phyloP scores from a whole-genome alignment of 2,329 filamentous ascomycete species.

The Aspergillus neotritici region DNA sequence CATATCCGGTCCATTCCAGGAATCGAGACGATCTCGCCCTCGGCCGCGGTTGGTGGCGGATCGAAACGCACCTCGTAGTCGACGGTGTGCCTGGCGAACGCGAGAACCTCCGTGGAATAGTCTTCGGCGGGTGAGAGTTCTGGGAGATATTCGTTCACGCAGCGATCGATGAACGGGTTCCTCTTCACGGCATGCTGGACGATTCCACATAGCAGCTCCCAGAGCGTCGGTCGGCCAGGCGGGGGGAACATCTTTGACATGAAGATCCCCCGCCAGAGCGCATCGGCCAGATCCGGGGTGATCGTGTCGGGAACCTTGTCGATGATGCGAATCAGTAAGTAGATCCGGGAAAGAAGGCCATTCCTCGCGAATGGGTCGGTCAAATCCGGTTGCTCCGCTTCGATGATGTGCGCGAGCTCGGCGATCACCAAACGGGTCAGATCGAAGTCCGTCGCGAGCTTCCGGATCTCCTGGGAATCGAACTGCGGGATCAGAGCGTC shows the following conservation, averaged over 20 bases:
- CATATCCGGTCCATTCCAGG: conserved; percentile 67
- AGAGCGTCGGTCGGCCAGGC: conserved; percentile 60
- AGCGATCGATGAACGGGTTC: conserved; percentile 41
- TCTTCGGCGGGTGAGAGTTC: conserved; percentile 30
- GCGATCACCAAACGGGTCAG: conserved; percentile 58
- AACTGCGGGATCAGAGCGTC: conserved; percentile 39
- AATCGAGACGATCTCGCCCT: conserved; percentile 39
- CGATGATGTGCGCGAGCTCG: conserved; percentile 57
- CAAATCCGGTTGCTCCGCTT: conserved; percentile 39
- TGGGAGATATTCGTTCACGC: conserved; percentile 40
- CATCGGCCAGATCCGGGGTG: conserved; percentile 54
- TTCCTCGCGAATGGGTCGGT: conserved; percentile 35
- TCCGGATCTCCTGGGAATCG: conserved; percentile 48
- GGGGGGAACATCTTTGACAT: conserved; percentile 56
- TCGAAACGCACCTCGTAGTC: conserved; percentile 52
- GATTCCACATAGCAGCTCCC: conserved; percentile 57
- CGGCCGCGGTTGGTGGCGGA: conserved; percentile 43
- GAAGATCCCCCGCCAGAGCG: conserved; percentile 69
- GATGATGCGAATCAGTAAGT: conserved; percentile 57
- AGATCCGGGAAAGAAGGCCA: conserved; percentile 49
- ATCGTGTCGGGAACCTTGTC: conserved; percentile 58
- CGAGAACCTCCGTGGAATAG: conserved; percentile 36
- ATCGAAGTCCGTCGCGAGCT: conserved; percentile 57
- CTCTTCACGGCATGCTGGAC: conserved; percentile 23
- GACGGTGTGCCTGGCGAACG: conserved; percentile 39